phyloP scores from a whole-genome alignment of 139 green algal genomes.

The Gonium pectorale region DNA sequence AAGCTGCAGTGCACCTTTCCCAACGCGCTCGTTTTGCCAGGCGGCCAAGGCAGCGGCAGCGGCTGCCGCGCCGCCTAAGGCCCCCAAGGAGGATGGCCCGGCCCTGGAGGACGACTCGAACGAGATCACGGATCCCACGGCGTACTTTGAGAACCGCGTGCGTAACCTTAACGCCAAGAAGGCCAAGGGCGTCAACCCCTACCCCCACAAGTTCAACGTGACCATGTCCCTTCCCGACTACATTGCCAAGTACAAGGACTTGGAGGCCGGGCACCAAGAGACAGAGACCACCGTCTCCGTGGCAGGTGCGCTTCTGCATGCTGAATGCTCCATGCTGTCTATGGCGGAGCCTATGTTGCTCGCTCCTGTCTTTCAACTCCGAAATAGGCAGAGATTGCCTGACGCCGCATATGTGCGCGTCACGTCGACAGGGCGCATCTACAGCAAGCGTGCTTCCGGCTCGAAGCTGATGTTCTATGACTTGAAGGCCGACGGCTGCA shows the following conservation, averaged over 20 bases:
- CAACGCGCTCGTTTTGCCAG: conserved; percentile 53
- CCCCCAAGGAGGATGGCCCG: conserved; percentile 49
- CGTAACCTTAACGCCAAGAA: conserved; percentile 80
- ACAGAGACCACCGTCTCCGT: conserved; percentile 65
- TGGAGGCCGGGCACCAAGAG: conserved; percentile 79
- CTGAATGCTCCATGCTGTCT: too few species aligned
- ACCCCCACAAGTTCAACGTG: conserved; percentile 99
- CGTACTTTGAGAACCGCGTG: conserved; percentile 93
- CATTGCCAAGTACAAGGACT: conserved; percentile 78
- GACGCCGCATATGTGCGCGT: too few species aligned
- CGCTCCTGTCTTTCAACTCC: too few species aligned
- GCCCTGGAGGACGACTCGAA: conserved; percentile 76
- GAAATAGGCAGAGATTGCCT: too few species aligned
- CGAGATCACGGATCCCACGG: conserved; percentile 77
- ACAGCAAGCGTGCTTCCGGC: conserved; percentile 88
- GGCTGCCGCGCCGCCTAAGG: conserved; percentile 68
- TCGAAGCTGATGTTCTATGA: conserved; percentile 99
- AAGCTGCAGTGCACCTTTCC: background rate
- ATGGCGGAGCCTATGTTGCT: too few species aligned
- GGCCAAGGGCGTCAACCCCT: conserved; percentile 90
- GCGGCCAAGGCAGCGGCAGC: conserved; percentile 76
- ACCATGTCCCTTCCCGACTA: conserved; percentile 83
- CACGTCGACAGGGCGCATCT: conserved; percentile 76
- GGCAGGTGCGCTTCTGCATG: conserved; percentile 75
- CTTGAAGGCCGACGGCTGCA: conserved; percentile 86